Evolutionary conservation across 345 rosid genomes (phyloP), one percentile per base, ranked within the genome.

Genomic region (Salix brachista): DNA sequence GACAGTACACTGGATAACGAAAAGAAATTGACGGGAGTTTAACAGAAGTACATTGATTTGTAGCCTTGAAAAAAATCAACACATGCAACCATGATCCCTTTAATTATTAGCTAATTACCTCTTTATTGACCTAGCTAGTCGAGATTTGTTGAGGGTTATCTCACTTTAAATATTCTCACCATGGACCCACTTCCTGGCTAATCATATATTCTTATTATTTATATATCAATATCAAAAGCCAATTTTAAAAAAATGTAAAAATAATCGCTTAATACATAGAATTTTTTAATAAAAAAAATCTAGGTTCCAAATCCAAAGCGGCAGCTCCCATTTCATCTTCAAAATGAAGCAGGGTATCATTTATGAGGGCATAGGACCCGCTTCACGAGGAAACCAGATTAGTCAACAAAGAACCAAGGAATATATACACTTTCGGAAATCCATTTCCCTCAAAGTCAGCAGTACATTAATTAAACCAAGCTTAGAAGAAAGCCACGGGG

Each of bases 371-470:
- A 10, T 26, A 21, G 62, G 4, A 58, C 62, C 62, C 62, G 3
- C 9, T 4, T 4, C 17, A 4, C 4, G 16, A 1, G 2, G 28
- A 54, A 2, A 54, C 19, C 60, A 7, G 0, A 54, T 21, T 9
- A 26, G 62, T 5, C 14, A 10, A 3, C 28, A 3, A n/a, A 58
- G 14, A 58, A 54, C 3, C 21, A 80, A 26, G 78, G 78, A 79
- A 80, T 78, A 82, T 85, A 46, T 82, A 83, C 85, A 83, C 67
- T 81, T 74, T 36, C 77, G 64, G 79, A 71, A 80, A 72, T 69
- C 79, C 84, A 78, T 79, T 78, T 54, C 84, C 84, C 83, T 28
- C 80, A 75, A 69, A 76, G 86, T 84, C 80, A 82, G 85, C 56
- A 82, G 68, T 80, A 81, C 84, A 83, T 83, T 83, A 69, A 83